phyloP scores from a whole-genome alignment of 2,329 filamentous ascomycete genomes.

The Arthroderma uncinatum region DNA sequence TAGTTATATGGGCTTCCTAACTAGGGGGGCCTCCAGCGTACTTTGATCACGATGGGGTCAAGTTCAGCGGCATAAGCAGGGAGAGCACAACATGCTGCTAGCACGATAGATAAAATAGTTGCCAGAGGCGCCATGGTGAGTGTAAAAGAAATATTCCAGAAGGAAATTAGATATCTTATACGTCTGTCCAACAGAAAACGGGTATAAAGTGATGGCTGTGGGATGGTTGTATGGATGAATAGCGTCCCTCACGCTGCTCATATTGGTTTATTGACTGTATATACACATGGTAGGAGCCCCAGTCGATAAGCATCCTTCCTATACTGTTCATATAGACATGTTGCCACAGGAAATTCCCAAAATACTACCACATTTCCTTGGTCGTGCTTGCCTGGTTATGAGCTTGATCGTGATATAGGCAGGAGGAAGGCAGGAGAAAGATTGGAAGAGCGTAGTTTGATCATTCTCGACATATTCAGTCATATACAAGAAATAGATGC shows the following conservation, averaged over 20 bases:
- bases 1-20: not conserved
- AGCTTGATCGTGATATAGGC: too few relatives aligned
- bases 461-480: too few relatives aligned
- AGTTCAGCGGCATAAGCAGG: constrained; percentile 41
- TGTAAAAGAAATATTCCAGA: not conserved
- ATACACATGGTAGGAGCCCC: constrained; percentile 1
- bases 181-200: not conserved
- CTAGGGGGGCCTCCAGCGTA: constrained; percentile 24
- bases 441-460: too few relatives aligned
- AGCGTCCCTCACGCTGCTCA: not conserved
- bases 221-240: not conserved
- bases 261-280: not conserved
- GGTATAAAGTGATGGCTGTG: not conserved
- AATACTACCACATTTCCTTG: not conserved
- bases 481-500: too few relatives aligned
- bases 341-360: not conserved
- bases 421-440: too few relatives aligned
- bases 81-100: not conserved
- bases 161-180: not conserved
- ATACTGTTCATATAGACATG: not conserved
- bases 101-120: not conserved
- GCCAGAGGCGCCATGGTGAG: not conserved
- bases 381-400: not conserved
- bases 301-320: not conserved
- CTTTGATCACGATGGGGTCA: constrained; percentile 53